A percentile compares a stretch with the other conserved stretches of the same genome.
These are phyloP conservation scores for Hymenoscyphus occultus DNA, from an alignment of 2,329 filamentous ascomycete genomes.

Conservation along the genomic window DNA sequence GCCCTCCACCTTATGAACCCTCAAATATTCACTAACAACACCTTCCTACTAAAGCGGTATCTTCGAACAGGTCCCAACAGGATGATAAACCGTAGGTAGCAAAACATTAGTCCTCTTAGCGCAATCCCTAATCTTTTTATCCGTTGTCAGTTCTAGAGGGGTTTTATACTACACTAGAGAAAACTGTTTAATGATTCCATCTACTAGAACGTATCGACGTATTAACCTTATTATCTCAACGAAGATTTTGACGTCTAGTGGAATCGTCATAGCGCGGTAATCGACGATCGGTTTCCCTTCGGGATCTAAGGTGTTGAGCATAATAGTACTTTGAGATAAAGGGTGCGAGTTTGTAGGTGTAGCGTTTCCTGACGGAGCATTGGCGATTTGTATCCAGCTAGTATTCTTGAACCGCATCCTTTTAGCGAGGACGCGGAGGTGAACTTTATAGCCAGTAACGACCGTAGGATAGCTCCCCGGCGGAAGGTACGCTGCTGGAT, in stretches of 20 bases:
- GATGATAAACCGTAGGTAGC: slow-evolving; percentile 38
- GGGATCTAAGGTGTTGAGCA: slow-evolving; percentile 30
- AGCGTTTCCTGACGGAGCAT: neutral
- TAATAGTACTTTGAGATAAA: slow-evolving; percentile 38
- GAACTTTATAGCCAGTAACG: neutral
- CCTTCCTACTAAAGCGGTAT: slow-evolving; percentile 19
- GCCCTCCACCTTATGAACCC: slow-evolving; percentile 20
- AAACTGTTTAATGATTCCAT: slow-evolving; percentile 33
- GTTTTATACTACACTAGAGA: slow-evolving; percentile 35
- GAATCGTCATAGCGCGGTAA: slow-evolving; percentile 38
- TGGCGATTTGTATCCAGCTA: slow-evolving; percentile 10
- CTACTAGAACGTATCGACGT: neutral
- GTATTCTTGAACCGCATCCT: slow-evolving; percentile 9
- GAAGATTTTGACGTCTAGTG: slow-evolving; percentile 38
- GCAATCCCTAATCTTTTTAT: slow-evolving; percentile 30
- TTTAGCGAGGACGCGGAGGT: neutral
- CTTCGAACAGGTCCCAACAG: slow-evolving; percentile 35
- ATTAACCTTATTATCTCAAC: slow-evolving; percentile 15
- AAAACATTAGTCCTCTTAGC: slow-evolving; percentile 31
- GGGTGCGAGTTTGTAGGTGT: slow-evolving; percentile 18
- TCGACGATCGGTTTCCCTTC: slow-evolving; percentile 36
- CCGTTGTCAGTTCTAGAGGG: slow-evolving; percentile 26
- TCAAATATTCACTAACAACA: slow-evolving; percentile 21
- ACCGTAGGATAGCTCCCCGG: neutral
- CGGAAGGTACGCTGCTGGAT: neutral